Evolutionary conservation across 805 yeast genomes (phyloP).

Genomic region (Yamadazyma takamatsuzukensis): DNA sequence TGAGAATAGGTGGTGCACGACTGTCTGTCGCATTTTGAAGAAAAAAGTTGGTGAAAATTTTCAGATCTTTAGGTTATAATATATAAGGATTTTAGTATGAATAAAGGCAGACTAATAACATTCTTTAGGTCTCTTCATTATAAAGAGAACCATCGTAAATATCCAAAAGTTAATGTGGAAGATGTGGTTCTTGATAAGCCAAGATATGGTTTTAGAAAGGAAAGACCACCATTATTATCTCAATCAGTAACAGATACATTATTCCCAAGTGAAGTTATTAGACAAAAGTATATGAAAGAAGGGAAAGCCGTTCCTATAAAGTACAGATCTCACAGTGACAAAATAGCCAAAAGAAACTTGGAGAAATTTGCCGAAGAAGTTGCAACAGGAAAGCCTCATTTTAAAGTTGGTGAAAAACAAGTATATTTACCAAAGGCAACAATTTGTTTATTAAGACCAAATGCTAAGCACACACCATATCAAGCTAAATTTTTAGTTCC

Average conservation of each 20-base stretch:
- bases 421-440: conserved; percentile 85
- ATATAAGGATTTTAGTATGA: too few species aligned
- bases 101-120: too few species aligned
- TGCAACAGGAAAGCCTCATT: conserved; percentile 69
- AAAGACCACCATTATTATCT: conserved; percentile 35
- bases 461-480: conserved; percentile 95
- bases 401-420: conserved; percentile 71
- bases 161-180: conserved; percentile 37
- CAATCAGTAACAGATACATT: conserved; percentile 38
- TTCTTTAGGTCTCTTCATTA: conserved; percentile 30
- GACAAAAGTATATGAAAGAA: conserved; percentile 27
- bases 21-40: too few species aligned
- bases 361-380: conserved; percentile 47
- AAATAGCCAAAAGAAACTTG: conserved; percentile 34
- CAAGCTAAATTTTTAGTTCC: conserved; percentile 97
- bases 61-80: too few species aligned
- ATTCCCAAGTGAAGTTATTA: conserved; percentile 36
- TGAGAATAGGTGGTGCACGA: too few species aligned
- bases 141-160: conserved; percentile 26
- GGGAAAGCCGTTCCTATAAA: conserved; percentile 43
- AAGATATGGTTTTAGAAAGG: conserved; percentile 36
- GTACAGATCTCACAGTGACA: conserved; percentile 30
- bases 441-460: conserved; percentile 76
- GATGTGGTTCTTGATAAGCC: conserved; percentile 38
- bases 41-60: too few species aligned